Evolutionary conservation across 164 flowering plant species (phyloP), one percentile per base, ranked within the genome.

Genomic region (Chloranthus sessilifolius): DNA sequence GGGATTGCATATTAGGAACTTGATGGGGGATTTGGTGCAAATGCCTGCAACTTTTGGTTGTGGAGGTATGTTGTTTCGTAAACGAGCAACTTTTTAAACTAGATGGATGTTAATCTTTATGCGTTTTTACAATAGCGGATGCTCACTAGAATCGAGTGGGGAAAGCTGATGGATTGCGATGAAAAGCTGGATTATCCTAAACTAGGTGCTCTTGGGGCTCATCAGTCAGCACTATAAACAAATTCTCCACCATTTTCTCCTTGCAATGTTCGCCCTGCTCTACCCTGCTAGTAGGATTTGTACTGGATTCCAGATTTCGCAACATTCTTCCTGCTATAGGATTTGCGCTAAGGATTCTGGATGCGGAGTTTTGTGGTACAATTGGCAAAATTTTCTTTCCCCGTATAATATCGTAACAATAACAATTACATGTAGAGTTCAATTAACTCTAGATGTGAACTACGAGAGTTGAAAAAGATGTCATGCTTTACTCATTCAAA

Each of bases 11-110:
- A 41, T 53, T 43, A 53, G 80, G 78, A 59, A 62, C 76, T 65
- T 72, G 75, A 70, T 67, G 77, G 78, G 71, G 62, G 65, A 59
- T 73, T 77, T 71, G 76, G 79, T 31, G 9, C 75, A 61, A 47
- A 59, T 73, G 67, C 72, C 71, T 68, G 76, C 72, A 67, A 69
- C 78, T n/a, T 52, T 72, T 58, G 55, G 61, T 74, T 69, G 68
- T 66, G 70, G 80, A 77, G 81, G 82, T 78, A 76, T 65, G 67
- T 74, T 64, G 69, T 65, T 70, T 61, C 69, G 57, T 55, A 23
- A 66, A 57, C 46, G 85, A 56, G 66, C 77, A 75, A 71, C 77
- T 74, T 37, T 61, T 42, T 54, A 56, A 64, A 55, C 54, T 35
- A 47, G 12, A 47, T 47, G 55, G 29, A 58, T 66, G 28, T n/a